Evolutionary conservation across 441 rosid genomes (phyloP).

Genomic region (Flueggea neowawraea): DNA sequence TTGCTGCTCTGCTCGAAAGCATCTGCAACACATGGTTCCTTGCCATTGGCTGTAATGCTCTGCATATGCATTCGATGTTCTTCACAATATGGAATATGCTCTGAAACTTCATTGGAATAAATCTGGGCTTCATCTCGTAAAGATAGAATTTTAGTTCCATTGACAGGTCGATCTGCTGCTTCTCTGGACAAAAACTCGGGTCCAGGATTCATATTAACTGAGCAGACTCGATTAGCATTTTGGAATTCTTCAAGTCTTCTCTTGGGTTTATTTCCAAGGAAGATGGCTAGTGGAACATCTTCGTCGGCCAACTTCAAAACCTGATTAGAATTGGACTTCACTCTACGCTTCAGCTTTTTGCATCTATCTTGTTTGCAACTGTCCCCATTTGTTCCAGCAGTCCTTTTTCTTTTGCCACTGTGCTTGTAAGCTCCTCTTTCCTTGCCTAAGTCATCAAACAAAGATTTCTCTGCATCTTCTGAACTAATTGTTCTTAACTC

Average conservation of each 20-base stretch:
- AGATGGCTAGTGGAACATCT: slow-evolving; percentile 23
- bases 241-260: slow-evolving; percentile 14
- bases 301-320: slow-evolving; percentile 12
- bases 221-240: slow-evolving; percentile 4
- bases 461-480: slow-evolving; percentile 10
- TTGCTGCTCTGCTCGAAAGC: slow-evolving; percentile 1
- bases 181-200: background rate
- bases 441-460: background rate
- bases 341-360: slow-evolving; percentile 4
- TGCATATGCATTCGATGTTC: background rate
- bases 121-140: slow-evolving; percentile 8
- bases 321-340: slow-evolving; percentile 13
- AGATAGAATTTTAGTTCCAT: background rate
- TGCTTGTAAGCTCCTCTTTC: background rate
- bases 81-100: background rate
- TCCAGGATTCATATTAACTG: background rate
- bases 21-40: background rate
- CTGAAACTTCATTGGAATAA: background rate
- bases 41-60: background rate
- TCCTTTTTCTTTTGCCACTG: slow-evolving; percentile 5
- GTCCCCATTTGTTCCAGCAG: slow-evolving; percentile 1
- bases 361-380: background rate
- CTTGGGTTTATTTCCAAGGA: slow-evolving; percentile 19
- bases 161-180: slow-evolving; percentile 6
- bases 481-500: slow-evolving; percentile 6